Percentiles rank a stretch among this genome's conserved stretches.
These are phyloP conservation scores for Ceratocystis destructans DNA, from an alignment of 2,329 filamentous ascomycete genomes.

Conservation along the genomic window DNA sequence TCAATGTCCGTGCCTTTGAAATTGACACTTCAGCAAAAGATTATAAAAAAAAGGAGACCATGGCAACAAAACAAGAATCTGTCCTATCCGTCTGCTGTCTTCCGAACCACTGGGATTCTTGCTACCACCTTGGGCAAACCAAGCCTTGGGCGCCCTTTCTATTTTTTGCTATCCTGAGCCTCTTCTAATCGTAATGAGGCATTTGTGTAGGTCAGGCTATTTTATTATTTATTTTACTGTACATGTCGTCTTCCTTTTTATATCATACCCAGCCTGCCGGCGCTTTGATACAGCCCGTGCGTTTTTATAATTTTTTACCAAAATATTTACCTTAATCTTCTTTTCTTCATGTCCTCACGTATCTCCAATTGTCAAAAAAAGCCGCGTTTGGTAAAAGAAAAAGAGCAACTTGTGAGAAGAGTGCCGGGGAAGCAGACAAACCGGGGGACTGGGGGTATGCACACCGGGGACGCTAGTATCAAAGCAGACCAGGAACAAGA, in stretches of 20 bases:
- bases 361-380: not conserved
- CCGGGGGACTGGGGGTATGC: not conserved
- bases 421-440: not conserved
- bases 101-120: not conserved
- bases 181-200: not conserved
- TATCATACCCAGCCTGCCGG: not conserved
- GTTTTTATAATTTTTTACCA: not conserved
- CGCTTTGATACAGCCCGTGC: conserved; percentile 3
- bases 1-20: not conserved
- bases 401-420: not conserved
- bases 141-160: not conserved
- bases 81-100: not conserved
- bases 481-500: not conserved
- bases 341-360: not conserved
- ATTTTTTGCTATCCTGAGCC: not conserved
- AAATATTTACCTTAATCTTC: no score
- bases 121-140: not conserved
- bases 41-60: not conserved
- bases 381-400: not conserved
- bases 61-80: not conserved
- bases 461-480: no score
- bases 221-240: not conserved
- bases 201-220: not conserved
- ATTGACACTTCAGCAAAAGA: not conserved
- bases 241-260: not conserved